Base-by-base conservation (phyloP, 257 asterid species). In the Solanum okadae region DNA sequence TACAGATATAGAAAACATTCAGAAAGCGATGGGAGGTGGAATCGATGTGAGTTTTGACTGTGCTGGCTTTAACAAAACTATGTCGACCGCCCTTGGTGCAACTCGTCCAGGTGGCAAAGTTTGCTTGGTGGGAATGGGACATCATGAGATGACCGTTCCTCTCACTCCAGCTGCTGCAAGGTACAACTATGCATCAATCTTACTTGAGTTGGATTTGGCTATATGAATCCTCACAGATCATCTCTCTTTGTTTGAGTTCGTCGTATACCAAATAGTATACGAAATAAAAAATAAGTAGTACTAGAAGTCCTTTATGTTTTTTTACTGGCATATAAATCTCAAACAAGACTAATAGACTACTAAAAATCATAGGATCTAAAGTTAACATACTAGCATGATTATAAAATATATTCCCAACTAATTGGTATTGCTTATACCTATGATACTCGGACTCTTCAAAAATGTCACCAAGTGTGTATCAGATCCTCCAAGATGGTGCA, bases 71-170 rank as follows among this genome's bases (percentile, higher is more conserved):
- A 92, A 87, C 73, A 97, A 97, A 84, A 97, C 98, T 29, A 96
- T 97, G 99, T 88, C 98, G 10, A 96, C 98, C 1, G 98, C 98
- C 46, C 94, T 97, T n/a, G 90, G 91, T 12, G 98, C 98, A 29
- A 97, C 98, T 67, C 87, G 91, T 25, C 86, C 98, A 0, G 98
- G 99, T 79, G 98, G 99, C n/a, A 95, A 93, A 91, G 98, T 97
- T 88, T 96, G 98, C 89, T 98, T 96, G 16, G 98, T 96, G n/a
- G 98, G 99, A 23, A 78, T 97, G 91, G 98, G 98, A 11, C 98
- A 95, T 87, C 88, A 86, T 1, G 93, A 91, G 87, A 97, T 96
- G 99, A 95, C 93, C 8, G 79, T 97, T 86, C 99, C 98, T 29
- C 98, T 97, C 42, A 90, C 98, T 23, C 94, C 98, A 27, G 98